Percentiles rank a stretch among this genome's conserved stretches.
phyloP scores from a whole-genome alignment of 2,329 filamentous ascomycete genomes.

The Microcera coccophila region DNA sequence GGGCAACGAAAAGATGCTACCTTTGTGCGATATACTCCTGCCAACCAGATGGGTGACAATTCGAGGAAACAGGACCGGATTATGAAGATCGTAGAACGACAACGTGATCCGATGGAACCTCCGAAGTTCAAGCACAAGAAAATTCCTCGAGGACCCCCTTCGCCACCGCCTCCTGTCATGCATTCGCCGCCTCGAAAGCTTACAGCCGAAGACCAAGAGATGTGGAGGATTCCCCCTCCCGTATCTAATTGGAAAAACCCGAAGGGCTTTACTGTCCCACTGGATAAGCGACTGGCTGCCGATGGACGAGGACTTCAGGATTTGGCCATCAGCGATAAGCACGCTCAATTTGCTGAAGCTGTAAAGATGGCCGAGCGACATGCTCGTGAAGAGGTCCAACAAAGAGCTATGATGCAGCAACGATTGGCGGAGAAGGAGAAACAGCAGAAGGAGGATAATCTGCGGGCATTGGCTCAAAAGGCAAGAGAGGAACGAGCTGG shows the following conservation, averaged over 20 bases:
- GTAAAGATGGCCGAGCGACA: slow-evolving; percentile 92
- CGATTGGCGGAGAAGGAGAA: slow-evolving; percentile 96
- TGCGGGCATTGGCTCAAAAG: slow-evolving; percentile 84
- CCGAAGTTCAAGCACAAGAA: slow-evolving; percentile 99
- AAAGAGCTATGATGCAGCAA: slow-evolving; percentile 92
- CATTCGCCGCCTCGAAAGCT: slow-evolving; percentile 92
- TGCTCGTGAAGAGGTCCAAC: slow-evolving; percentile 90
- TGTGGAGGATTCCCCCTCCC: slow-evolving; percentile 83
- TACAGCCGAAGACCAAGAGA: slow-evolving; percentile 94
- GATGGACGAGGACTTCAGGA: slow-evolving; percentile 91
- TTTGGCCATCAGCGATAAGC: slow-evolving; percentile 96
- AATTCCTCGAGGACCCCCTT: slow-evolving; percentile 87
- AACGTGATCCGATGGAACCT: slow-evolving; percentile 92
- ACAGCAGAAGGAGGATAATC: slow-evolving; percentile 84
- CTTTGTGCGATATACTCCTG: slow-evolving; percentile 91
- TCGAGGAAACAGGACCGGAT: slow-evolving; percentile 88
- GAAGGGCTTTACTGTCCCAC: slow-evolving; percentile 92
- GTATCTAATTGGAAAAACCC: slow-evolving; percentile 99
- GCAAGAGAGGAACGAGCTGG: slow-evolving; percentile 76
- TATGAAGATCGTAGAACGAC: slow-evolving; percentile 95
- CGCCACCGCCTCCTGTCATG: slow-evolving; percentile 89
- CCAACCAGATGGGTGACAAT: slow-evolving; percentile 91
- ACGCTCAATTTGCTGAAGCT: slow-evolving; percentile 92
- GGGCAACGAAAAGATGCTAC: slow-evolving; percentile 80
- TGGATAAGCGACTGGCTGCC: slow-evolving; percentile 92